Conservation (phyloP, 2,329 filamentous ascomycete genomes). For the Calonectria fujianensis region DNA sequence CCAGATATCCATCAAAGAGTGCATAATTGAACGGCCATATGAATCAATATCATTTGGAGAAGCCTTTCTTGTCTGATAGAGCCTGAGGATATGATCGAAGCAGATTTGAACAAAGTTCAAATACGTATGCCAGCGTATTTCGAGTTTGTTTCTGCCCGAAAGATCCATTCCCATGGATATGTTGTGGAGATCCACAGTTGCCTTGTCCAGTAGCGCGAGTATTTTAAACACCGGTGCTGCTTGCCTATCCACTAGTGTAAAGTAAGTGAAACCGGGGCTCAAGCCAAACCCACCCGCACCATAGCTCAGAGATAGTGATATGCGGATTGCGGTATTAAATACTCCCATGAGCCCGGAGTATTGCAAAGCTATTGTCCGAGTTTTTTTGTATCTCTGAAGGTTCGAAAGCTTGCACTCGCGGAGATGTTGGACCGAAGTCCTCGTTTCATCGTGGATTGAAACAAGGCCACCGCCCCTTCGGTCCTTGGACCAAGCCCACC, state of each 20-base stretch:
- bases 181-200: too few species aligned
- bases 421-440: background rate
- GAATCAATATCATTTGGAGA: background rate
- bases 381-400: background rate
- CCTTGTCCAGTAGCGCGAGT: background rate
- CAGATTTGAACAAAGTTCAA: background rate
- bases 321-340: background rate
- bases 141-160: too few species aligned
- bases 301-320: background rate
- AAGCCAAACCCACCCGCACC: background rate
- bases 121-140: background rate
- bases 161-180: too few species aligned
- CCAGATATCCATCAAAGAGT: background rate
- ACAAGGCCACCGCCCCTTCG: background rate
- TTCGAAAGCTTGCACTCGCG: background rate
- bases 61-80: background rate
- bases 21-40: background rate
- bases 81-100: background rate
- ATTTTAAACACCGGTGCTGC: background rate
- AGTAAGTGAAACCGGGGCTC: background rate
- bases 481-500: background rate
- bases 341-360: background rate
- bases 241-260: background rate
- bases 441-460: background rate
- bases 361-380: background rate